Evolutionary conservation across 768 basidiomycete genomes (phyloP).

Genomic region (Tricholoma furcatifolium): DNA sequence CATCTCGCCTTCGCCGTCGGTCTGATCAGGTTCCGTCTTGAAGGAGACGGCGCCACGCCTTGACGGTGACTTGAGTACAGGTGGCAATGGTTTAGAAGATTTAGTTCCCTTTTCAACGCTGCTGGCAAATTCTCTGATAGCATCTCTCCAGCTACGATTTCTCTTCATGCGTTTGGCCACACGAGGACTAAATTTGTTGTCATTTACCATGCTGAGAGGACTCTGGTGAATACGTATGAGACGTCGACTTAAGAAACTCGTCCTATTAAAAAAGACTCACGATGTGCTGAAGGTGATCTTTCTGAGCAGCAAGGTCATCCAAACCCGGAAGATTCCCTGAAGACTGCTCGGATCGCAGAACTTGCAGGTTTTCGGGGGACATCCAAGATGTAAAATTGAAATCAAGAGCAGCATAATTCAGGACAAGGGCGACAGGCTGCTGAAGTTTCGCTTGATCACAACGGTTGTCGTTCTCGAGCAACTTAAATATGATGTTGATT

Average conservation of each 20-base stretch:
- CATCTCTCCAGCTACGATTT: constrained; percentile 60
- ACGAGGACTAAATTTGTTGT: constrained; percentile 41
- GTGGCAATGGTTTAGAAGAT: constrained; percentile 18
- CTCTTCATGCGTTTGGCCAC: constrained; percentile 50
- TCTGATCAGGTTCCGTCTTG: constrained; percentile 16
- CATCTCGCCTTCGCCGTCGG: constrained; percentile 47
- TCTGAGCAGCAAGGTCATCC: constrained; percentile 69
- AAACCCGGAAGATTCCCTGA: constrained; percentile 77
- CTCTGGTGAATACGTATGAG: constrained; percentile 38
- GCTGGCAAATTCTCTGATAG: constrained; percentile 46
- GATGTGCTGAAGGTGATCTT: constrained; percentile 85
- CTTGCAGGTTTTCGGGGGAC: constrained; percentile 77
- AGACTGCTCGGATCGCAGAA: constrained; percentile 86
- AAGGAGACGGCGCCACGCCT: constrained; percentile 1
- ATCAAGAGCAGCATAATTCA: constrained; percentile 90
- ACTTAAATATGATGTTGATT: constrained; percentile 79
- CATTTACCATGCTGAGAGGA: constrained; percentile 89
- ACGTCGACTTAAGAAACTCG: neutral
- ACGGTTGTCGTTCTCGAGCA: constrained; percentile 63
- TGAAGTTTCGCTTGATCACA: constrained; percentile 48
- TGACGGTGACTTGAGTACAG: constrained; percentile 26
- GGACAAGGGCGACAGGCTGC: constrained; percentile 76
- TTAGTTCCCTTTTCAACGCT: constrained; percentile 33
- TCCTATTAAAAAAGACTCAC: constrained; percentile 25
- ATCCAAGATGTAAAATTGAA: constrained; percentile 99